Evolutionary conservation across 139 green algal species (phyloP), one percentile per base, ranked within the genome.

Genomic region (Chlorokybus atmophyticus): DNA sequence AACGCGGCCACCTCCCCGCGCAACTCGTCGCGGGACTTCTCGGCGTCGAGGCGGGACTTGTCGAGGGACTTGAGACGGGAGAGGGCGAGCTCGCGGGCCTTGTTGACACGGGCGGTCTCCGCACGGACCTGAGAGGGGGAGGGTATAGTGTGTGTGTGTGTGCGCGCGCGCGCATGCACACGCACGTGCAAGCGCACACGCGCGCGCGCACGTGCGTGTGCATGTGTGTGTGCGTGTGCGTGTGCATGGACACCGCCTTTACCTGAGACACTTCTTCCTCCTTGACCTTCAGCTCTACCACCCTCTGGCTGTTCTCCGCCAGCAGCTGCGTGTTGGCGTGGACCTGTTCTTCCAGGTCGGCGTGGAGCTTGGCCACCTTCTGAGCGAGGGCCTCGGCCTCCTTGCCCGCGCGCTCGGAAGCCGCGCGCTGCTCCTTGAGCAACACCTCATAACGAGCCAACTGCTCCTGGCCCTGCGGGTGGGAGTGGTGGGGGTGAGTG

Each of bases 261-360:
- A n/a, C n/a, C n/a, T n/a, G n/a, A n/a, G 29, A 32, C 30, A 88
- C 83, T 53, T 89, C 79, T 7, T 87, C 80, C 55, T 94, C 83
- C 73, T 85, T 90, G 44, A 73, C 62, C 60, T 82, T 81, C 27
- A 94, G 79, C 77, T 91, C 83, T 42, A 89, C 65, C 65, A 87
- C 79, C 52, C 79, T 82, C 59, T 85, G 70, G 25, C 52, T 71
- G 73, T 90, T 93, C 35, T 93, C 82, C 2, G 83, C 79, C 57
- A 88, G 66, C 58, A 94, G 77, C 68, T 82, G 80, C 32, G 79
- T 86, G 79, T 93, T 93, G 29, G 71, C 73, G 59, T 92, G 81
- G 40, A 91, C 81, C 75, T 88, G 79, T 59, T 93, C 86, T 57
- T 91, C 83, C 40, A 94, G 74, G 55, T 90, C 84, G 28, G 81